Base-by-base conservation (phyloP, 129 eudicot genomes). In the Pseudognaphalium luteoalbum region DNA sequence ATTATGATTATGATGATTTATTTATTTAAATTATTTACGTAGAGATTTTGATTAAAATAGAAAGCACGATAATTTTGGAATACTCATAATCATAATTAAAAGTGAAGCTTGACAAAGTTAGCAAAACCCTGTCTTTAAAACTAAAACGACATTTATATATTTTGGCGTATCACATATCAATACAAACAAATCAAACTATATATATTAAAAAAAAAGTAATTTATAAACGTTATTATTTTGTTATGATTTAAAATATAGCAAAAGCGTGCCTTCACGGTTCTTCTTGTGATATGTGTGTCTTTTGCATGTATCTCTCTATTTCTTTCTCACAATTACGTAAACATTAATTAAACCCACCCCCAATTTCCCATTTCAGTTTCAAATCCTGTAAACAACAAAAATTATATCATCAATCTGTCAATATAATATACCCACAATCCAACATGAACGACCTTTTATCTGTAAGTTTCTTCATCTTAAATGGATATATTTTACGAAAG, bases 401-500 rank as follows among this genome's bases (percentile, higher is more conserved):
- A 37, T 37, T 8, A 37, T 37, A 37, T 37, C 69, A n/a, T 37
- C 69, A n/a, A 58, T 16, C 8, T 16, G 29, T 75, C 37, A 4
- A 6, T 17, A 2, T 12, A 11, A 2, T 12, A 11, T 39, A 57
- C 47, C 14, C 25, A 7, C 33, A 80, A 73, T 80, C 47, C 79
- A 61, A 3, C 70, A 80, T 80, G 83, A 80, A 80, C 54, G 83
- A 80, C 62, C 83, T 80, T n/a, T 80, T 80, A 66, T 80, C 75
- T 58, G 83, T 80, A 80, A 80, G 83, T 54, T 57, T 74, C 28
- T 30, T 67, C 59, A 57, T 66, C 54, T 8, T 14, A 42, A 21
- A 62, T 79, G 41, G 41, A 35, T 52, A 35, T 39, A 30, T 72
- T 65, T 73, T 11, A 32, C 47, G 29, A 42, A 63, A 54, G 63